Evolutionary conservation across 164 flowering plant genomes (phyloP).

Genomic region (Kalanchoe fedtschenkoi): DNA sequence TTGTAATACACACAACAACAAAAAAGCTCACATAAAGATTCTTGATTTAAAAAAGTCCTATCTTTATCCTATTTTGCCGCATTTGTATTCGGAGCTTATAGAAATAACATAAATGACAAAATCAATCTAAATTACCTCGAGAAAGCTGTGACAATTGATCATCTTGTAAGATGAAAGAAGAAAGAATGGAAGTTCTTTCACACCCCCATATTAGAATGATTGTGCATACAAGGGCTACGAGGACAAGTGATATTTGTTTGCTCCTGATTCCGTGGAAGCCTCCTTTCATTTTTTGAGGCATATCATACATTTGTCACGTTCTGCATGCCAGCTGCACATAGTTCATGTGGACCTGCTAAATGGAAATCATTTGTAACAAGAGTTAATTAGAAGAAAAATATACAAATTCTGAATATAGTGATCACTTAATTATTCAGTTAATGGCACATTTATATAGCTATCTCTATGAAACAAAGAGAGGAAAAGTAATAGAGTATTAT

Average conservation of each 20-base stretch:
- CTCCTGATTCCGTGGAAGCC: conserved; percentile 34
- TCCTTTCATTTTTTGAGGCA: conserved; percentile 48
- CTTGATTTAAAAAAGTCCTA: no score
- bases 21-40: background rate
- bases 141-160: conserved; percentile 19
- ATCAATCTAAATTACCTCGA: conserved; percentile 30
- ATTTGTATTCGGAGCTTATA: no score
- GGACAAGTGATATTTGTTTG: conserved; percentile 35
- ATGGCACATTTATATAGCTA: no score
- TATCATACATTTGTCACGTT: background rate
- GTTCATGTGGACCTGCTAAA: no score
- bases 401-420: background rate
- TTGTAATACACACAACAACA: background rate
- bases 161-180: conserved; percentile 31
- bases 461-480: no score
- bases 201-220: conserved; percentile 51
- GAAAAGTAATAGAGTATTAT: no score
- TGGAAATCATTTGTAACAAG: background rate
- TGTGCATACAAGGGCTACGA: conserved; percentile 36
- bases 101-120: background rate
- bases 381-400: background rate
- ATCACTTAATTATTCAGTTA: no score
- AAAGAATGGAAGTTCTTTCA: conserved; percentile 36
- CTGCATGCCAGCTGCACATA: background rate
- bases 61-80: no score